phyloP scores from a whole-genome alignment of 2,329 filamentous ascomycete genomes.

The Aspergillus eucalypticola region DNA sequence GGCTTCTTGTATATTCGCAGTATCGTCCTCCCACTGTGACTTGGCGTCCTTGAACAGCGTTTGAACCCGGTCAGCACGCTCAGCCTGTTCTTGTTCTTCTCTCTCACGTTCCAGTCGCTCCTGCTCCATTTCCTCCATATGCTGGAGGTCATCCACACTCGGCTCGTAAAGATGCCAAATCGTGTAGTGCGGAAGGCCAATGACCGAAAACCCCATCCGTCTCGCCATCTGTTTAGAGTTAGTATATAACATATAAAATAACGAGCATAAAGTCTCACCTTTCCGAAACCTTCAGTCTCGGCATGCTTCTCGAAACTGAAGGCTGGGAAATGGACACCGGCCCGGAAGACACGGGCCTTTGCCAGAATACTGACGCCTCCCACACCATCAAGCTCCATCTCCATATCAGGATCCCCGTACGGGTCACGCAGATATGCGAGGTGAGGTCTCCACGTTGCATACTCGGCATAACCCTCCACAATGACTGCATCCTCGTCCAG shows the following conservation, averaged over 20 bases:
- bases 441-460: conserved; percentile 97
- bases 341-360: conserved; percentile 92
- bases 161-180: conserved; percentile 99
- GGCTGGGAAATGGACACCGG: conserved; percentile 94
- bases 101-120: conserved; percentile 77
- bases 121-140: conserved; percentile 98
- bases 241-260: conserved; percentile 10
- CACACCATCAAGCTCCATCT: conserved; percentile 98
- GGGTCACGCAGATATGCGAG: conserved; percentile 94
- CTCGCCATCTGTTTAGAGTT: conserved; percentile 76
- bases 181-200: conserved; percentile 94
- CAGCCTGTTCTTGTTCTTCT: conserved; percentile 73
- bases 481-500: conserved; percentile 98
- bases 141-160: conserved; percentile 93
- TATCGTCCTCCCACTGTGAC: conserved; percentile 87
- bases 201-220: conserved; percentile 91
- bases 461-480: conserved; percentile 97
- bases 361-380: conserved; percentile 96
- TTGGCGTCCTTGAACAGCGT: conserved; percentile 75
- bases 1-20: conserved; percentile 71
- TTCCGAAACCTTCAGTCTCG: conserved; percentile 97
- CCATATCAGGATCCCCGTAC: conserved; percentile 97
- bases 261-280: conserved; percentile 59
- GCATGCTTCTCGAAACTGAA: conserved; percentile 99
- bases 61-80: conserved; percentile 75